Percentiles rank a stretch among this genome's conserved stretches.
Conservation (phyloP, 345 rosid species). For the Adansonia digitata region DNA sequence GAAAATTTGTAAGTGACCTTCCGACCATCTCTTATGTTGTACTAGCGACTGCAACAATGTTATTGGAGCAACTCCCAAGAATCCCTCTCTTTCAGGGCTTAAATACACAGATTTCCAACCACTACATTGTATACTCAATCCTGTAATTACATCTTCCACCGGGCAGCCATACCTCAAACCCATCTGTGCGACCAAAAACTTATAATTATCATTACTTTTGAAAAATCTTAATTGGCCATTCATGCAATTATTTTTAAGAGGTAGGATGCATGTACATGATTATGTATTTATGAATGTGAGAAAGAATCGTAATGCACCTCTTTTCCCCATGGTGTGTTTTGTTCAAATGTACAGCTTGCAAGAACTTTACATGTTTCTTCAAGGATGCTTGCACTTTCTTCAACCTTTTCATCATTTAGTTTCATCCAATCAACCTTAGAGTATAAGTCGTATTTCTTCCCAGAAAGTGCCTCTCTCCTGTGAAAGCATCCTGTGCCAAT, state of each 20-base stretch:
- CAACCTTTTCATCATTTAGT: background rate
- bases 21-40: background rate
- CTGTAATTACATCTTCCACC: background rate
- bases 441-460: background rate
- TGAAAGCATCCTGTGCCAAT: background rate
- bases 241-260: no score
- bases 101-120: background rate
- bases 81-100: background rate
- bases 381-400: background rate
- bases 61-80: background rate
- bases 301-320: background rate
- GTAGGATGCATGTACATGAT: background rate
- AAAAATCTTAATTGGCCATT: no score
- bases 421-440: constrained; percentile 17
- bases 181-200: background rate
- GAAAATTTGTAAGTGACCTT: background rate
- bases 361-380: background rate
- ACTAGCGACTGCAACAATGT: background rate
- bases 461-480: background rate
- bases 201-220: background rate
- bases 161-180: background rate
- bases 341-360: background rate
- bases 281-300: background rate
- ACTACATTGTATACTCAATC: background rate
- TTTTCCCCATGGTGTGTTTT: background rate